A percentile compares a stretch with the other conserved stretches of the same genome.
Evolutionary conservation across 176 grass and related monocot genomes (phyloP).

Genomic region (Rhynchospora tenuis): DNA sequence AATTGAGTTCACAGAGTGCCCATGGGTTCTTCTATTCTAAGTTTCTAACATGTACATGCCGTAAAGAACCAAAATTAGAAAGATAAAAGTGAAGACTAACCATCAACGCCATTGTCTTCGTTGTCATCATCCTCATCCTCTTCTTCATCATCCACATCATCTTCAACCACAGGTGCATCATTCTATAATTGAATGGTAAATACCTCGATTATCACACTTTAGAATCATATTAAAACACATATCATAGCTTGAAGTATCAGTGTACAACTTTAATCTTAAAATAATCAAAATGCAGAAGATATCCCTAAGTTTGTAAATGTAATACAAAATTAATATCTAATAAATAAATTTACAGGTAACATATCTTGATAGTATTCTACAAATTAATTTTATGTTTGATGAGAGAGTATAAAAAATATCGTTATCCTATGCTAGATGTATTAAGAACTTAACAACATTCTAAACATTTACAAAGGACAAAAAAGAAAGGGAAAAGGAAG

Average conservation of each 20-base stretch:
- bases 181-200: background rate
- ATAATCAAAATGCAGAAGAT: background rate
- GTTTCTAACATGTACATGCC: background rate
- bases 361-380: too few relatives aligned
- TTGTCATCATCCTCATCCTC: conserved; percentile 57
- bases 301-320: background rate
- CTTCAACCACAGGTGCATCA: conserved; percentile 51
- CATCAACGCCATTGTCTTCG: conserved; percentile 39
- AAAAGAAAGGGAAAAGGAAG: background rate
- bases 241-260: background rate
- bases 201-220: background rate
- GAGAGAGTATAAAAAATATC: too few relatives aligned
- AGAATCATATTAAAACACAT: background rate
- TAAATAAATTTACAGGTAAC: background rate
- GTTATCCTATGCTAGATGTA: background rate
- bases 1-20: background rate
- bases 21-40: background rate
- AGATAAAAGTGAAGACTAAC: conserved; percentile 14
- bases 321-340: background rate
- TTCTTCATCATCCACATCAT: conserved; percentile 45
- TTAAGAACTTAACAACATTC: background rate
- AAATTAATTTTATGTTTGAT: too few relatives aligned
- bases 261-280: background rate
- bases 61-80: background rate
- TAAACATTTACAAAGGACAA: background rate